A percentile compares a stretch with the other conserved stretches of the same genome.
These are phyloP conservation scores for Stachybotrys chartarum DNA, from an alignment of 2,329 filamentous ascomycete species.

Conservation along the genomic window DNA sequence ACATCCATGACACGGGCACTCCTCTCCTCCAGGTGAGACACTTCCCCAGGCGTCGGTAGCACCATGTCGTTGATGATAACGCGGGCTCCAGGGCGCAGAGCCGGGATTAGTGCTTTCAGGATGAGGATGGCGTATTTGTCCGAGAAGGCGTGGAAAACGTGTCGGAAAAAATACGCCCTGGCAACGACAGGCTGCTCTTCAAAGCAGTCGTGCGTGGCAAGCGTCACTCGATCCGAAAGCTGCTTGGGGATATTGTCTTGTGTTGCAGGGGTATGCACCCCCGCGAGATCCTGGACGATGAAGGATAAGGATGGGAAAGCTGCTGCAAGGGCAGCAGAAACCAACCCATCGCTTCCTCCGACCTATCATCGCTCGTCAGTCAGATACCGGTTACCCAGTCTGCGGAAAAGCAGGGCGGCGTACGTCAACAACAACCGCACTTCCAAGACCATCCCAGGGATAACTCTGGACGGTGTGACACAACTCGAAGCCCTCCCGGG, in stretches of 20 bases:
- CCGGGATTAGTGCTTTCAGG: slow-evolving; percentile 20
- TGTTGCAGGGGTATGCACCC: slow-evolving; percentile 18
- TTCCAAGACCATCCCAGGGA: slow-evolving; percentile 14
- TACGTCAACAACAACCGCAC: slow-evolving; percentile 18
- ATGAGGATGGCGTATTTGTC: slow-evolving; percentile 25
- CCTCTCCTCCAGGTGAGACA: slow-evolving; percentile 22
- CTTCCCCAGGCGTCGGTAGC: slow-evolving; percentile 11
- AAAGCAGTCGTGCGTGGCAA: slow-evolving; percentile 21
- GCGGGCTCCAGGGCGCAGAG: slow-evolving; percentile 16
- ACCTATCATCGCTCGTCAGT: slow-evolving; percentile 9
- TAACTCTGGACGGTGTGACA: slow-evolving; percentile 3
- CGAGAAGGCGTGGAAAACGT: slow-evolving; percentile 24
- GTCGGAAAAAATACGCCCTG: slow-evolving; percentile 21
- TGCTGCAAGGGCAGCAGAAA: slow-evolving; percentile 12
- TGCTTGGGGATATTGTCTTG: slow-evolving; percentile 10
- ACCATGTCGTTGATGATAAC: slow-evolving; percentile 17
- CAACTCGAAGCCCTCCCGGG: slow-evolving; percentile 10
- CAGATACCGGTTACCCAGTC: not conserved
- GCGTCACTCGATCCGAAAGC: slow-evolving; percentile 10
- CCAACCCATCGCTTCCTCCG: slow-evolving; percentile 16
- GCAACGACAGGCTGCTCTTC: slow-evolving; percentile 15
- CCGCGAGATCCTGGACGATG: slow-evolving; percentile 41
- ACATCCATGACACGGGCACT: slow-evolving; percentile 34
- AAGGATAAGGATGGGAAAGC: slow-evolving; percentile 24
- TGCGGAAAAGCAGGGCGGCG: slow-evolving; percentile 2